A percentile compares a stretch with the other conserved stretches of the same genome.
Evolutionary conservation across 176 grass and related monocot species (phyloP).

Genomic region (Puccinellia tenuiflora): DNA sequence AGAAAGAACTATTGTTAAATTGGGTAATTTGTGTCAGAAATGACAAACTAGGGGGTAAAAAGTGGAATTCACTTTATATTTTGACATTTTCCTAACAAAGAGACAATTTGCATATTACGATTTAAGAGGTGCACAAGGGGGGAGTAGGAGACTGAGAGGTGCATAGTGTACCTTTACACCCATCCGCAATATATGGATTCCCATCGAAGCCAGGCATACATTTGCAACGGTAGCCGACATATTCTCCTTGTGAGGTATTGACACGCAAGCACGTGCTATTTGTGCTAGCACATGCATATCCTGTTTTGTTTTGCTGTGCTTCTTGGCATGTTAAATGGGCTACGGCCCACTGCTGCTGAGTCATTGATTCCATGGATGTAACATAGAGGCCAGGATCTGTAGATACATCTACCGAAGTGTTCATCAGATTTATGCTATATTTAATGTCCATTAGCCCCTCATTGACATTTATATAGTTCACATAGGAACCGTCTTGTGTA

Average conservation of each 20-base stretch:
- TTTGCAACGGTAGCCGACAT: neutral
- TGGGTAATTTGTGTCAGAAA: too few relatives aligned
- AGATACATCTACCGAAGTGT: neutral
- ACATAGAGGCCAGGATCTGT: neutral
- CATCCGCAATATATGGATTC: neutral
- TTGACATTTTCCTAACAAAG: neutral
- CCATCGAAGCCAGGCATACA: neutral
- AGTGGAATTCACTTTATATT: neutral
- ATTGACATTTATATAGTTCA: too few relatives aligned
- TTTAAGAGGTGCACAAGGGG: neutral
- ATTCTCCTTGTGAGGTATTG: neutral
- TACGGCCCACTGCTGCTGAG: neutral
- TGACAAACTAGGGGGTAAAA: neutral
- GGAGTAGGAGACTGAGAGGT: neutral
- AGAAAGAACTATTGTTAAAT: too few relatives aligned
- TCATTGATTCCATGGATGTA: neutral
- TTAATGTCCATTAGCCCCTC: too few relatives aligned
- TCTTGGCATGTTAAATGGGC: neutral
- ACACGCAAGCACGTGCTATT: slow-evolving; percentile 13
- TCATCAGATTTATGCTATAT: too few relatives aligned
- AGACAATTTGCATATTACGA: neutral
- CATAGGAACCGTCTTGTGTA: too few relatives aligned
- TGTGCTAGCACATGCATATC: slow-evolving; percentile 11
- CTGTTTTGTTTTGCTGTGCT: neutral
- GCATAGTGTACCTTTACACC: neutral